Evolutionary conservation across 176 grass and related monocot species (phyloP), one percentile per base, ranked within the genome.

Genomic region (Pontederia paniculata): DNA sequence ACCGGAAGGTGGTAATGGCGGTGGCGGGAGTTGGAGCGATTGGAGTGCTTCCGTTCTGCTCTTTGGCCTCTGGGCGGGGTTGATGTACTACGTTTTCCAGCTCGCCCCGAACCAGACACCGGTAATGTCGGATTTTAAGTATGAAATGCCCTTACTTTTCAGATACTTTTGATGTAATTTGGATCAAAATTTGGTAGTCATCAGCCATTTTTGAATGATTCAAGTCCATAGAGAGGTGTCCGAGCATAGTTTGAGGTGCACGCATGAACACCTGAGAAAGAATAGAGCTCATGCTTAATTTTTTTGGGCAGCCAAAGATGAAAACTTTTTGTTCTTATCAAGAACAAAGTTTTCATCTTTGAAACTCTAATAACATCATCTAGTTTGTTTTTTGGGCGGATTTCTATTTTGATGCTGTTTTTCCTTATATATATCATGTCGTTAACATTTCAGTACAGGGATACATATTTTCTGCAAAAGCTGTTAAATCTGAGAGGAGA

Each of bases 71-170:
- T 97, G 86, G 86, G 83, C 83, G 15, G 91, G 86, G 17, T 75
- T 97, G 55, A 52, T 97, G 74, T 90, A 90, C 45, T 97, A 97
- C 12, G 67, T 97, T 57, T 72, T 97, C 67, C 82, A 69, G 79
- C 77, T 90, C 42, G 68, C 86, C 9, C 86, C 86, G 0, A 65
- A 97, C 55, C 93, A 97, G 60, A 97, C 93, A 2, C 93, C 83
- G 72, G 93, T 97, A 72, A 31, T 31, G 25, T 49, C 62, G 54
- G n/a, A 9, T 54, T 18, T 53, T 50, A 31, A 68, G 44, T 53
- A 18, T 56, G 25, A 31, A 31, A 31, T 1, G 10, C 12, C 14
- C 19, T 4, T 44, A 44, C 11, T 9, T 12, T 44, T 44, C 2
- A 7, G 55, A 15, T 58, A 21, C 2, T 7, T 28, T 37, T 41